These are phyloP conservation scores for Aspergillus carbonarius DNA, from an alignment of 2,329 filamentous ascomycete genomes.

Conservation along the genomic window DNA sequence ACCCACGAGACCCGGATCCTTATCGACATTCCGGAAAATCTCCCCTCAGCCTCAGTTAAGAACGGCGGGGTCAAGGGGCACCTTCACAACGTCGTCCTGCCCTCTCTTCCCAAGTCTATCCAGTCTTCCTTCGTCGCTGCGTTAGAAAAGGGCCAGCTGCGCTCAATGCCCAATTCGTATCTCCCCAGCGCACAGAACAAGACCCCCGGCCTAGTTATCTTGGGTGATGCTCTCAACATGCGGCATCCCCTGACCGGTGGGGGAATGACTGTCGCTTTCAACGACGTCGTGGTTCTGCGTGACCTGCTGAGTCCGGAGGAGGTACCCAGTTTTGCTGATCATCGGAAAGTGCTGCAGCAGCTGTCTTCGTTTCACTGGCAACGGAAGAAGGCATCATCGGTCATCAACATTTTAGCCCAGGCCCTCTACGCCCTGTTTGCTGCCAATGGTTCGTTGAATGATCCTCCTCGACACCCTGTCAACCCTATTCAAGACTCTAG, in stretches of 20 bases:
- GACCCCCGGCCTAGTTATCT: slow-evolving; percentile 70
- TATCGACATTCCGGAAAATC: slow-evolving; percentile 78
- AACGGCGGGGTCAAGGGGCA: slow-evolving; percentile 84
- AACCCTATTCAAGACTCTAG: neutral
- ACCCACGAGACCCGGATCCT: slow-evolving; percentile 88
- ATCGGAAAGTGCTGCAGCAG: slow-evolving; percentile 62
- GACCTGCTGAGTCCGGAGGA: slow-evolving; percentile 68
- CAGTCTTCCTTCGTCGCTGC: slow-evolving; percentile 73
- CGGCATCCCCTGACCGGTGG: slow-evolving; percentile 96
- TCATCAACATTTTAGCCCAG: slow-evolving; percentile 97
- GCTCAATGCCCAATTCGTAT: slow-evolving; percentile 95
- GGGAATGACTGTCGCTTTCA: slow-evolving; percentile 97
- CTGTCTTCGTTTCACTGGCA: slow-evolving; percentile 81
- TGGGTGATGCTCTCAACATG: slow-evolving; percentile 98
- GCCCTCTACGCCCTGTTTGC: slow-evolving; percentile 91
- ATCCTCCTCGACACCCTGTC: neutral
- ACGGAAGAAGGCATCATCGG: slow-evolving; percentile 76
- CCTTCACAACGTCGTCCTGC: slow-evolving; percentile 75
- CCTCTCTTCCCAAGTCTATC: slow-evolving; percentile 69
- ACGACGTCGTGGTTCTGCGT: slow-evolving; percentile 78
- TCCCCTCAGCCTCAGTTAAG: slow-evolving; percentile 69
- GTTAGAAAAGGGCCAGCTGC: slow-evolving; percentile 73
- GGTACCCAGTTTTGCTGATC: slow-evolving; percentile 69
- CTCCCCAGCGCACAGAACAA: slow-evolving; percentile 75
- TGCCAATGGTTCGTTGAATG: slow-evolving; percentile 58